Base-by-base conservation (phyloP, 129 eudicot species). In the Arctium lappa region DNA sequence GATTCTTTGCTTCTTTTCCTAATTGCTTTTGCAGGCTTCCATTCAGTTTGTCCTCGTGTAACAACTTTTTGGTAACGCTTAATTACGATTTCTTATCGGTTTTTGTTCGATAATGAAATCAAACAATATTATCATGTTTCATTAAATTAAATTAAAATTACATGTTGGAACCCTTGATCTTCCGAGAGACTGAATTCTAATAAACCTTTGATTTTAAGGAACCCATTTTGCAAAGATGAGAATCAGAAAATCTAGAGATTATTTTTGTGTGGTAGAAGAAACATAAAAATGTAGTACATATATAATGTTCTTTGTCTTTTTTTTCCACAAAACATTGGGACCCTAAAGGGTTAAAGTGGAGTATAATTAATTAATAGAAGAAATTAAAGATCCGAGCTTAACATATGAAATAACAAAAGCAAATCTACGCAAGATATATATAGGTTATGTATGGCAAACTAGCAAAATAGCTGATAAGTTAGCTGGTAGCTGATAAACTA, bases 1-100 rank as follows among this genome's bases (percentile, higher is more conserved):
- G 72, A 83, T 78, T 38, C 83, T 78, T 84, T 84, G 83, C 86
- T 84, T 84, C 69, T 84, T 56, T 62, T 56, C 56, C 69, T 72
- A 78, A 53, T 38, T 60, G 68, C 68, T 60, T 60, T 56, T 15
- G 66, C 27, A 16, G 65, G 8, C 27, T 60, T n/a, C 8, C 68
- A n/a, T 27, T 27, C 34, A 53, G 22, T 53, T 53, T 53, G 50
- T 44, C 12, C 9, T 5, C 8, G 6, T 2, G 18, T 16, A 56
- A 56, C 66, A 56, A 56, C 66, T 56, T 56, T 27, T 56, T 56
- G 66, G 27, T n/a, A 4, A 16, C 66, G 8, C 68, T 60, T 33
- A 22, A 22, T 8, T 53, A 60, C 7, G 68, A 60, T 60, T 60
- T n/a, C 30, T 16, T n/a, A 16, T 60, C 8, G 2, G 68, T 60